These are phyloP conservation scores for Licmophora abbreviata DNA, from an alignment of 108 stramenopile genomes.

Conservation along the genomic window DNA sequence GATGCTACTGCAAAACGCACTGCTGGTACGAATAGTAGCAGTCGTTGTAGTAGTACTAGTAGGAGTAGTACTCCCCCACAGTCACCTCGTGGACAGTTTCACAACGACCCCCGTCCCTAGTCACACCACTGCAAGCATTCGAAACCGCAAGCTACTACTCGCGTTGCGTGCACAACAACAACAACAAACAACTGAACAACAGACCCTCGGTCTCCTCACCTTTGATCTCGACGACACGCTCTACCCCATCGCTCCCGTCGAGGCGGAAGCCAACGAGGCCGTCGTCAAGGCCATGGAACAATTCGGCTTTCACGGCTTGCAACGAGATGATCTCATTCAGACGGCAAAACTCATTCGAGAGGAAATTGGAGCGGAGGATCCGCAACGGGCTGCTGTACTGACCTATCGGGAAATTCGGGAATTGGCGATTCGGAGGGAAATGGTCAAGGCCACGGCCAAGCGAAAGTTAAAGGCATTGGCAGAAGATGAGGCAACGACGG, in stretches of 20 bases:
- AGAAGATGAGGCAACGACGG: constrained; percentile 80
- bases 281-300: constrained; percentile 10
- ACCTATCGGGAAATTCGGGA: constrained; percentile 69
- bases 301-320: constrained; percentile 21
- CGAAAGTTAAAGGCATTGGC: constrained; percentile 64
- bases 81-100: too few species aligned
- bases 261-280: constrained; percentile 39
- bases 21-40: too few species aligned
- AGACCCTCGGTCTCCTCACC: too few species aligned
- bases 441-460: constrained; percentile 62
- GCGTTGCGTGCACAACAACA: too few species aligned
- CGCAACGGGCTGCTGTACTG: constrained; percentile 52
- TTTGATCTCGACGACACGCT: constrained; percentile 70
- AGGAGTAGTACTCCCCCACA: too few species aligned
- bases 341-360: constrained; percentile 36
- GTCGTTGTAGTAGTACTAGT: too few species aligned
- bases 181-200: too few species aligned
- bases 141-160: too few species aligned
- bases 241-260: constrained; percentile 37
- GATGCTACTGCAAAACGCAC: too few species aligned
- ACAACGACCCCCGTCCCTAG: too few species aligned
- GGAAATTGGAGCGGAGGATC: constrained; percentile 28
- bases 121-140: too few species aligned
- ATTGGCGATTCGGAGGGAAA: constrained; percentile 72
- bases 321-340: constrained; percentile 22